Evolutionary conservation across 805 yeast genomes (phyloP).

Genomic region (Yamadazyma phyllophila): DNA sequence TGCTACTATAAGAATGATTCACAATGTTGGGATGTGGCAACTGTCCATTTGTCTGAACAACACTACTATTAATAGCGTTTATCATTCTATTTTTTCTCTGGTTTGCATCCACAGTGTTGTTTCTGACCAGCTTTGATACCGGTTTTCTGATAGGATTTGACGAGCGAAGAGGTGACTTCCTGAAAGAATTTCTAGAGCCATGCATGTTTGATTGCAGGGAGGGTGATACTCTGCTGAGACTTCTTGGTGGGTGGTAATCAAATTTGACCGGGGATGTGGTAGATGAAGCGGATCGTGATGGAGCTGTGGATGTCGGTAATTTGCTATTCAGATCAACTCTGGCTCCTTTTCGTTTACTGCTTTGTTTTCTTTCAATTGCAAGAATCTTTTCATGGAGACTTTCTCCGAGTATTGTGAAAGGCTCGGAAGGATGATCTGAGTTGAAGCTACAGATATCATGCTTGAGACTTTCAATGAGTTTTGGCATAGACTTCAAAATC

Average conservation of each 20-base stretch:
- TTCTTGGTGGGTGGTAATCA: background rate
- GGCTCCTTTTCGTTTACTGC: background rate
- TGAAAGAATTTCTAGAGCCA: background rate
- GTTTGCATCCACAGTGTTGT: background rate
- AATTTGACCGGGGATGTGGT: background rate
- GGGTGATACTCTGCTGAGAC: background rate
- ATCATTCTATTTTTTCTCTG: background rate
- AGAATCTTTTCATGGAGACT: constrained; percentile 42
- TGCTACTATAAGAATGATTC: background rate
- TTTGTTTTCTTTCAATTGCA: constrained; percentile 28
- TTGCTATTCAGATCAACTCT: background rate
- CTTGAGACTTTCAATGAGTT: constrained; percentile 51
- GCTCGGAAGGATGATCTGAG: constrained; percentile 19
- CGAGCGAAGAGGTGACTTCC: constrained; percentile 9
- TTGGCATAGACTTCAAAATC: constrained; percentile 67
- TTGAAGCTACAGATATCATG: constrained; percentile 50
- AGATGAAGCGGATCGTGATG: background rate
- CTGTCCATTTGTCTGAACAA: constrained; percentile 1
- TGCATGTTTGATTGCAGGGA: background rate
- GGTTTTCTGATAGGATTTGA: constrained; percentile 6
- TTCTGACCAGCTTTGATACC: background rate
- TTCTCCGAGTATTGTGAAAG: constrained; percentile 45
- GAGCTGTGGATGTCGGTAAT: background rate
- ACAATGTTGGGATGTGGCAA: background rate
- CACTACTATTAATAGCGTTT: constrained; percentile 5